Evolutionary conservation across 2,329 filamentous ascomycete genomes (phyloP).

Genomic region (Claviceps sp.): DNA sequence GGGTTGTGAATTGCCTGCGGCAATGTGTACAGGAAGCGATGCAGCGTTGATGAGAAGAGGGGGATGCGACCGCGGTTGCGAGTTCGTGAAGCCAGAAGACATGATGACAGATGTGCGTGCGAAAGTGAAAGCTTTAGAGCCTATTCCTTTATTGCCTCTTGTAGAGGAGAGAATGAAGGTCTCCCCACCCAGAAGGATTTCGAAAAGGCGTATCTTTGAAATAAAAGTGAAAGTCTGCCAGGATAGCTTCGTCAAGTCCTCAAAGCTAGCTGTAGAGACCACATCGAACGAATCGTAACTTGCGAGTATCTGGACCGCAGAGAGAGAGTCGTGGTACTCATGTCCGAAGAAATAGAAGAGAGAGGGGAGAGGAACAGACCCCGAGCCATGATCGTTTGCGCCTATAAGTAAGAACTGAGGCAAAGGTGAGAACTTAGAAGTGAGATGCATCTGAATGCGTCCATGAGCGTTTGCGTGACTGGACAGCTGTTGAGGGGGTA

Average conservation of each 20-base stretch:
- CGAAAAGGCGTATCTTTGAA: too few relatives aligned
- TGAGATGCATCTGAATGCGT: slow-evolving; percentile 1
- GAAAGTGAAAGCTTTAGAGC: background rate
- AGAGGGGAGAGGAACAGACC: background rate
- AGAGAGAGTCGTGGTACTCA: background rate
- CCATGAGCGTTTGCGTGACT: background rate
- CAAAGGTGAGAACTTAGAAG: background rate
- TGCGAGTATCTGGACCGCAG: background rate
- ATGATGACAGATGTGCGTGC: background rate
- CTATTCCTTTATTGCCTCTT: background rate
- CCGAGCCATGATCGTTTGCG: background rate
- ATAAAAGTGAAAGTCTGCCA: background rate
- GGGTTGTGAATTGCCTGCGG: slow-evolving; percentile 13
- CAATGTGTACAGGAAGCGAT: slow-evolving; percentile 9
- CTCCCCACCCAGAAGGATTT: too few relatives aligned
- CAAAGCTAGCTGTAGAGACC: background rate
- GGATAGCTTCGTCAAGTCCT: background rate
- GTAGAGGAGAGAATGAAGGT: too few relatives aligned
- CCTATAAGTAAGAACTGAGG: slow-evolving; percentile 4
- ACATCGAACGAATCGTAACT: background rate
- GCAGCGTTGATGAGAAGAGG: slow-evolving; percentile 2
- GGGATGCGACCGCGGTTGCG: background rate
- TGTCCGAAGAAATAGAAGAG: background rate
- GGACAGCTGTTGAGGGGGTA: background rate
- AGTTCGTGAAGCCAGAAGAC: background rate